Percentiles rank a stretch among this genome's conserved stretches.
Conservation (phyloP, 106 monocot genomes). For the Phalaenopsis aphrodite region DNA sequence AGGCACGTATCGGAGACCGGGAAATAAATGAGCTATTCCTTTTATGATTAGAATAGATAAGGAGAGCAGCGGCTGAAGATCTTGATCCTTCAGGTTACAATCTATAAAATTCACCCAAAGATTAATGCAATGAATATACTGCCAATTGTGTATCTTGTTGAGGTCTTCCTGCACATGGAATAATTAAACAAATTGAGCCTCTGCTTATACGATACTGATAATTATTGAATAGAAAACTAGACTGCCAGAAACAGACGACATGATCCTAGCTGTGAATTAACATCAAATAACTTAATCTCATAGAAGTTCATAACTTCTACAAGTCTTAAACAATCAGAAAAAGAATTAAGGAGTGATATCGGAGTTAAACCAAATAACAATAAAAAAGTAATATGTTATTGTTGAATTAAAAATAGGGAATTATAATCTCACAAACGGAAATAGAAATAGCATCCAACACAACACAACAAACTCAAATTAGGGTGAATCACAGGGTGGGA, state of each 20-base stretch:
- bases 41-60: slow-evolving; percentile 51
- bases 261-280: not conserved
- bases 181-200: not conserved
- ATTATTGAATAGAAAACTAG: not conserved
- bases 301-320: not conserved
- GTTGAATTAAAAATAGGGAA: no score
- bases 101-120: slow-evolving; percentile 73
- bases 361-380: no score
- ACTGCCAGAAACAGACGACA: not conserved
- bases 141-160: slow-evolving; percentile 65
- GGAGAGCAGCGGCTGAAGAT: slow-evolving; percentile 48
- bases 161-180: slow-evolving; percentile 60
- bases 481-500: no score
- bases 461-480: no score
- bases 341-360: no score
- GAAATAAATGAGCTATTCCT: slow-evolving; percentile 63
- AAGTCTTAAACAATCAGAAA: not conserved
- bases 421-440: no score
- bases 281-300: not conserved
- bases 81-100: slow-evolving; percentile 50
- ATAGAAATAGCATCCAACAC: no score
- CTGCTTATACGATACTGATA: not conserved
- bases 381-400: no score
- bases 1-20: slow-evolving; percentile 60
- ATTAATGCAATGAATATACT: slow-evolving; percentile 59